phyloP scores from a whole-genome alignment of 768 basidiomycete species.

The Agrocybe chaxingu region DNA sequence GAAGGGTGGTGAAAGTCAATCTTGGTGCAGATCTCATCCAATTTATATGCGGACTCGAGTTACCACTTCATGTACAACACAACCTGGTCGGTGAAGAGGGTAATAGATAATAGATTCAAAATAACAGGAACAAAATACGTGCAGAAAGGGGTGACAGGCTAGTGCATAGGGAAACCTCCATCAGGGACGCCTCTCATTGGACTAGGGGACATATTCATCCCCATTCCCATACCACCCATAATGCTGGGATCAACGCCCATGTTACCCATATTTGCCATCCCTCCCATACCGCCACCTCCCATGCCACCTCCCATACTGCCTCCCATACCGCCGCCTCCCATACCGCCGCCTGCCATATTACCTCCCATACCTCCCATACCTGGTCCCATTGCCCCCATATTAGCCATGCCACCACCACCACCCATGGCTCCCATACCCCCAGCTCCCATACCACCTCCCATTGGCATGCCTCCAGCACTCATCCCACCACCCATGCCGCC shows the following conservation, averaged over 20 bases:
- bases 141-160: background rate
- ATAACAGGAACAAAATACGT: background rate
- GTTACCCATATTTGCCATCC: constrained; percentile 1
- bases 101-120: background rate
- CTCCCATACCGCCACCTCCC: constrained; percentile 11
- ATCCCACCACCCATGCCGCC: constrained; percentile 25
- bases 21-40: background rate
- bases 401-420: constrained; percentile 10
- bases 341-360: constrained; percentile 11
- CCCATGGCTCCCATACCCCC: constrained; percentile 17
- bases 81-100: background rate
- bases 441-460: constrained; percentile 1
- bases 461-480: constrained; percentile 21
- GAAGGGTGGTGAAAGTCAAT: constrained; percentile 34
- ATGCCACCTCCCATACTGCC: constrained; percentile 14
- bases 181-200: constrained; percentile 12
- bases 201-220: constrained; percentile 18
- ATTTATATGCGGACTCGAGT: too few relatives aligned
- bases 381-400: constrained; percentile 12
- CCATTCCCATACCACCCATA: constrained; percentile 13
- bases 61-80: too few relatives aligned
- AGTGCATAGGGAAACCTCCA: constrained; percentile 4
- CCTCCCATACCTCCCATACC: constrained; percentile 12
- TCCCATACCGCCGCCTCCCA: constrained; percentile 14
- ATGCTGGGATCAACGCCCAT: constrained; percentile 9